These are phyloP conservation scores for Sporothrix inflata DNA, from an alignment of 2,329 filamentous ascomycete genomes.

Conservation along the genomic window DNA sequence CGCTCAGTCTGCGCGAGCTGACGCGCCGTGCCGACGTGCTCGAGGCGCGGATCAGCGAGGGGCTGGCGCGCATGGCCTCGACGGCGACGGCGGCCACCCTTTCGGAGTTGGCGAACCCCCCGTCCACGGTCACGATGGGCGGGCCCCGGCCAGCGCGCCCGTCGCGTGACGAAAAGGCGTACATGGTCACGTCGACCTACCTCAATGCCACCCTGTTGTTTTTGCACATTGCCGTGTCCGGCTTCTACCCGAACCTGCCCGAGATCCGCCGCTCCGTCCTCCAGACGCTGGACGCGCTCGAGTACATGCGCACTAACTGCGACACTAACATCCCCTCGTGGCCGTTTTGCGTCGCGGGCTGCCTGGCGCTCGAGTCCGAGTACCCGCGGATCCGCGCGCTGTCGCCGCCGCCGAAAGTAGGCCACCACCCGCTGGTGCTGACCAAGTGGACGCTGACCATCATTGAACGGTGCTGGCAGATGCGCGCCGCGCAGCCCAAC, in stretches of 20 bases:
- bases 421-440: constrained; percentile 27
- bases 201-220: constrained; percentile 19
- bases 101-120: background rate
- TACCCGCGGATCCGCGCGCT: constrained; percentile 26
- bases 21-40: constrained; percentile 23
- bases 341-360: constrained; percentile 28
- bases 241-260: constrained; percentile 24
- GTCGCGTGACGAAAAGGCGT: constrained; percentile 6
- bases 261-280: constrained; percentile 28
- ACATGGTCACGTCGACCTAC: constrained; percentile 27
- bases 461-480: constrained; percentile 28
- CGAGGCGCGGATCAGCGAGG: constrained; percentile 13
- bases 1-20: constrained; percentile 24
- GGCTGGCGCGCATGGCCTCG: constrained; percentile 12
- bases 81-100: background rate
- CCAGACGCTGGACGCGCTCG: constrained; percentile 19
- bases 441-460: constrained; percentile 27
- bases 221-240: constrained; percentile 25
- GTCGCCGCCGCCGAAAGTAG: constrained; percentile 13
- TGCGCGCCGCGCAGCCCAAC: constrained; percentile 7
- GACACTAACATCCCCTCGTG: constrained; percentile 26
- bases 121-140: background rate
- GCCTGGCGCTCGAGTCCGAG: constrained; percentile 27
- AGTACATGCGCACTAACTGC: constrained; percentile 27
- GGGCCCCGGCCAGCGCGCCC: background rate